Percentiles rank a stretch among this genome's conserved stretches.
These are phyloP conservation scores for Crotalaria pallida DNA, from an alignment of 306 rosid genomes.

Conservation along the genomic window DNA sequence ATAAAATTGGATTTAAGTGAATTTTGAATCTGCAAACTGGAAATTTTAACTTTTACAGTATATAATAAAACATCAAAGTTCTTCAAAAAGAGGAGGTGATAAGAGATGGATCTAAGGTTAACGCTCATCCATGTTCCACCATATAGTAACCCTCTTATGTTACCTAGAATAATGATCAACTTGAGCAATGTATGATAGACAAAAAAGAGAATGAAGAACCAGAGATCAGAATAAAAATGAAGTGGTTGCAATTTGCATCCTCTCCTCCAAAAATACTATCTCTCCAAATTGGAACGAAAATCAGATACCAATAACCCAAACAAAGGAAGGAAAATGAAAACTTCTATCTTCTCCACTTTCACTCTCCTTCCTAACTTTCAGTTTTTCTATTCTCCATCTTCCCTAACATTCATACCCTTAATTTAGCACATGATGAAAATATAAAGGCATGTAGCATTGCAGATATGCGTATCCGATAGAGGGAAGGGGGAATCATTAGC, in stretches of 20 bases:
- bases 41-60: background rate
- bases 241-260: background rate
- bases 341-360: background rate
- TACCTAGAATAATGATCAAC: background rate
- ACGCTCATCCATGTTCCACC: constrained; percentile 7
- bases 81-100: background rate
- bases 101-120: constrained; percentile 1
- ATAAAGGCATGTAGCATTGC: background rate
- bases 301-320: background rate
- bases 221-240: background rate
- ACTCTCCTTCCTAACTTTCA: background rate
- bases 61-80: background rate
- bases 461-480: background rate
- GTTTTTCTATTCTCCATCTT: background rate
- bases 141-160: background rate
- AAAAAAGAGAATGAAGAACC: too few species aligned
- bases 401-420: background rate
- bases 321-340: background rate
- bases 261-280: background rate
- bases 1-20: constrained; percentile 5
- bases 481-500: background rate
- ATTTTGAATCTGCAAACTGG: background rate
- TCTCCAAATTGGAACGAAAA: background rate
- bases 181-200: background rate
- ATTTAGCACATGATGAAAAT: background rate